Evolutionary conservation across 129 eudicot species (phyloP).

Genomic region (Centella asiatica): DNA sequence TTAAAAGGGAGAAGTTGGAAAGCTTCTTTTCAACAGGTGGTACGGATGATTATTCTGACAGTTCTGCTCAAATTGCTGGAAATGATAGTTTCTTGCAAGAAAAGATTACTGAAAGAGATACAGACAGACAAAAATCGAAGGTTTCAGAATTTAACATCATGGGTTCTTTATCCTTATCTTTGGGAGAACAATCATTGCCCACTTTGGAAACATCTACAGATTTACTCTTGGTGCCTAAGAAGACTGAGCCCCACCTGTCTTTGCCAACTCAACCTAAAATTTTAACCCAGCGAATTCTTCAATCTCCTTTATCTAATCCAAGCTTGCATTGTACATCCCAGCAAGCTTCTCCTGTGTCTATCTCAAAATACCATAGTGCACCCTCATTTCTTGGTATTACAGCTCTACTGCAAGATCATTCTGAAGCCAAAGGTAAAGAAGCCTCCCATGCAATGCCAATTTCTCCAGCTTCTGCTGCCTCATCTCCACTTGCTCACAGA

Average conservation of each 20-base stretch:
- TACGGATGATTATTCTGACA: slow-evolving; percentile 13
- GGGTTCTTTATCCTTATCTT: slow-evolving; percentile 10
- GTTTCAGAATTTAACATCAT: slow-evolving; percentile 9
- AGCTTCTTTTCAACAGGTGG: slow-evolving; percentile 3
- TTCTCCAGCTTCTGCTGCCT: slow-evolving; percentile 14
- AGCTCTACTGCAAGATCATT: slow-evolving; percentile 43
- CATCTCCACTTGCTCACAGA: slow-evolving; percentile 23
- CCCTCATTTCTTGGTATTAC: slow-evolving; percentile 49
- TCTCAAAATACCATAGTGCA: slow-evolving; percentile 38
- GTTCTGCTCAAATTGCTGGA: slow-evolving; percentile 4
- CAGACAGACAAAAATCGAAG: slow-evolving; percentile 10
- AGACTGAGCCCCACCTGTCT: slow-evolving; percentile 22
- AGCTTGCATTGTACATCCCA: slow-evolving; percentile 19
- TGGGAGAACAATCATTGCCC: not conserved
- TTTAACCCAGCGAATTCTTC: slow-evolving; percentile 25
- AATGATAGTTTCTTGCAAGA: not conserved
- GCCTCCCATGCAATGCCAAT: slow-evolving; percentile 6
- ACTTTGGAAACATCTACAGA: slow-evolving; percentile 11
- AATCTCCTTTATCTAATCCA: slow-evolving; percentile 26
- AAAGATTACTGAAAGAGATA: slow-evolving; percentile 6
- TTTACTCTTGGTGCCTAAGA: slow-evolving; percentile 10
- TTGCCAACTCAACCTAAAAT: slow-evolving; percentile 31
- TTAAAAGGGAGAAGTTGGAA: slow-evolving; percentile 3
- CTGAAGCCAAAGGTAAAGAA: slow-evolving; percentile 16
- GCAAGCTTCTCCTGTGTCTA: slow-evolving; percentile 34